These are phyloP conservation scores for Cryptococcus maquisensis DNA, from an alignment of 1,284 basidiomycete species.

Conservation along the genomic window DNA sequence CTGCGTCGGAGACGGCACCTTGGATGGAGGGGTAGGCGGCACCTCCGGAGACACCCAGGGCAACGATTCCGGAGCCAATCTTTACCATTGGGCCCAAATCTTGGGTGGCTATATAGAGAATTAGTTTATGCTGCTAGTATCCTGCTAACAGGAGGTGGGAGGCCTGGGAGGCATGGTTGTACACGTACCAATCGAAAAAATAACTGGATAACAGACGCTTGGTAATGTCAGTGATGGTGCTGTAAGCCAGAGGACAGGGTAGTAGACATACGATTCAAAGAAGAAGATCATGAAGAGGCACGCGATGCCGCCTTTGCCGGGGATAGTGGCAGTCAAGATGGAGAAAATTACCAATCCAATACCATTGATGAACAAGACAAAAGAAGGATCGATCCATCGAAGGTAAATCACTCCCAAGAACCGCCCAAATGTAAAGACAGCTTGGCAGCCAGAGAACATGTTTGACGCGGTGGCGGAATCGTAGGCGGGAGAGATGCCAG, in stretches of 20 bases:
- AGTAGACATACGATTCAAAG: conserved; percentile 22
- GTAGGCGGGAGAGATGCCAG: conserved; percentile 15
- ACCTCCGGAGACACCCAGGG: conserved; percentile 29
- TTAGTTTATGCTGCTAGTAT: no score
- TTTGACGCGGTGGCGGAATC: conserved; percentile 23
- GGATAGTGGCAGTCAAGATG: conserved; percentile 23
- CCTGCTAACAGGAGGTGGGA: no score
- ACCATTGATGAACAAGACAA: conserved; percentile 30
- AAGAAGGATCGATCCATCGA: conserved; percentile 30
- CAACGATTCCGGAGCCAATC: conserved; percentile 31
- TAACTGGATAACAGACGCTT: conserved; percentile 33
- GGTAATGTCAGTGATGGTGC: background rate
- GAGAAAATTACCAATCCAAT: conserved; percentile 27
- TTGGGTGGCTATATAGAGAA: conserved; percentile 28
- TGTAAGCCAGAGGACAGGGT: background rate
- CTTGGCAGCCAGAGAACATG: conserved; percentile 36
- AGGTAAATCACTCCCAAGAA: conserved; percentile 35
- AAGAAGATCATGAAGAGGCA: conserved; percentile 37
- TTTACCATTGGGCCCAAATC: conserved; percentile 29
- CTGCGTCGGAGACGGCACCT: conserved; percentile 21
- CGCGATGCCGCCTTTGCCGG: conserved; percentile 30
- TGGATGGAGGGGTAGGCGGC: conserved; percentile 28
- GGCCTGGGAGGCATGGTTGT: no score
- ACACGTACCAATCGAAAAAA: no score
- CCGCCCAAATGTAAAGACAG: conserved; percentile 37